Evolutionary conservation across 768 basidiomycete genomes (phyloP).

Genomic region (Boletus sp.): DNA sequence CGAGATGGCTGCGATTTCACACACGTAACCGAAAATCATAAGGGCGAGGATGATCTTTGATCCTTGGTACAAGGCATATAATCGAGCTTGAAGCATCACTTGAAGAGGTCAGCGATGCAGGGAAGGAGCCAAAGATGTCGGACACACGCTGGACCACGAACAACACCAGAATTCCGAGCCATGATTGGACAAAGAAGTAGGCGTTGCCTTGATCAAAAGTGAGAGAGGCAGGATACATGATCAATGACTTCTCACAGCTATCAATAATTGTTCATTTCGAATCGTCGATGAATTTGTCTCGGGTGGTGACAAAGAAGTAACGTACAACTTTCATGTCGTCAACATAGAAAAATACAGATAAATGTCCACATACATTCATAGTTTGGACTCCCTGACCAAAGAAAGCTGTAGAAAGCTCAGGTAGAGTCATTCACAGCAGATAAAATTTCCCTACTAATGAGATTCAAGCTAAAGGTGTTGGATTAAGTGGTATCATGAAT

Average conservation of each 20-base stretch:
- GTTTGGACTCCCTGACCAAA: conserved; percentile 3
- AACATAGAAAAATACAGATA: neutral
- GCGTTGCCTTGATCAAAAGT: neutral
- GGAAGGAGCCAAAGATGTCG: neutral
- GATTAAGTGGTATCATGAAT: neutral
- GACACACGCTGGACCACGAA: conserved; percentile 7
- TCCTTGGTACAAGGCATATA: neutral
- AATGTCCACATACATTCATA: conserved; percentile 7
- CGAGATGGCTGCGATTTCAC: neutral
- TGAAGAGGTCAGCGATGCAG: neutral
- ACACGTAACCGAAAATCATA: neutral
- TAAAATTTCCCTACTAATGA: conserved; percentile 1
- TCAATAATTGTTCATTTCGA: neutral
- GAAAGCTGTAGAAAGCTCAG: conserved; percentile 12
- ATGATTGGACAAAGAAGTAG: conserved; percentile 9
- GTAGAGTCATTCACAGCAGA: neutral
- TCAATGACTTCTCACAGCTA: conserved; percentile 3
- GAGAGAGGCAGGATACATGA: neutral
- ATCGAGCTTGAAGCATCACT: neutral
- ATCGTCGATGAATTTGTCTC: neutral
- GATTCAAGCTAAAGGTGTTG: conserved; percentile 5
- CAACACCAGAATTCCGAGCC: neutral
- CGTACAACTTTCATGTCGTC: conserved; percentile 15
- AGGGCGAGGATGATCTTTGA: neutral
- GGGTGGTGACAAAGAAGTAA: neutral